Percentiles rank a stretch among this genome's conserved stretches.
Evolutionary conservation across 176 grass and related monocot genomes (phyloP).

Genomic region (Zea luxurians): DNA sequence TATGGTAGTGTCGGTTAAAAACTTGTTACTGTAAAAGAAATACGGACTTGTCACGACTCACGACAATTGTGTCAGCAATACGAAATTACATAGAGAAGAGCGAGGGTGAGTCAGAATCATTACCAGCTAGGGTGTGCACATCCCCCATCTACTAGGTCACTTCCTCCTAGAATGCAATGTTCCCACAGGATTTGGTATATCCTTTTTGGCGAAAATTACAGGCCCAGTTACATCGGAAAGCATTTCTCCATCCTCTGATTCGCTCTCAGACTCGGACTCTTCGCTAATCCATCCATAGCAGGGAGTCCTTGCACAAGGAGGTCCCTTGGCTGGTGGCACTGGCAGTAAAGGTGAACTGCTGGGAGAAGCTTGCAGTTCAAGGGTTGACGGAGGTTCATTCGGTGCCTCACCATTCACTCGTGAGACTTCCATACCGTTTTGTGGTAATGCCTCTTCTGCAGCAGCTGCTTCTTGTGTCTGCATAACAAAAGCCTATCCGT

Average conservation of each 20-base stretch:
- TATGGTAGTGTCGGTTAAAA: neutral
- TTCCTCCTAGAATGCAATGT: constrained; percentile 20
- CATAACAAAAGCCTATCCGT: neutral
- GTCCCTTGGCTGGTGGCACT: neutral
- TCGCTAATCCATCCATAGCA: constrained; percentile 38
- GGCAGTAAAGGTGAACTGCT: neutral
- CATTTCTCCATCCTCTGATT: constrained; percentile 9
- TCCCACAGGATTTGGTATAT: neutral
- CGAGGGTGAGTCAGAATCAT: neutral
- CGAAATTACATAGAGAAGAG: neutral
- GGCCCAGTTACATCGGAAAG: neutral
- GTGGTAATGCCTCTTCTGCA: neutral
- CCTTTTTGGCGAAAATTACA: neutral
- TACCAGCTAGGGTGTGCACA: neutral
- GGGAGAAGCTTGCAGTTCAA: neutral
- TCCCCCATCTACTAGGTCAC: constrained; percentile 28
- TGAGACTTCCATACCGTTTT: constrained; percentile 2
- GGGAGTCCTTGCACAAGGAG: neutral
- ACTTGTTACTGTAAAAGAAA: neutral
- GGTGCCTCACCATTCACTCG: neutral
- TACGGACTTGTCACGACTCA: neutral
- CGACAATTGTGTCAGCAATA: neutral
- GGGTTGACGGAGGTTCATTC: neutral
- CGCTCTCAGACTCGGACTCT: constrained; percentile 20
- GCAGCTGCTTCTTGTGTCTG: neutral